A percentile compares a stretch with the other conserved stretches of the same genome.
These are phyloP conservation scores for Aspergillus pseudonomiae DNA, from an alignment of 2,329 filamentous ascomycete genomes.

Conservation along the genomic window DNA sequence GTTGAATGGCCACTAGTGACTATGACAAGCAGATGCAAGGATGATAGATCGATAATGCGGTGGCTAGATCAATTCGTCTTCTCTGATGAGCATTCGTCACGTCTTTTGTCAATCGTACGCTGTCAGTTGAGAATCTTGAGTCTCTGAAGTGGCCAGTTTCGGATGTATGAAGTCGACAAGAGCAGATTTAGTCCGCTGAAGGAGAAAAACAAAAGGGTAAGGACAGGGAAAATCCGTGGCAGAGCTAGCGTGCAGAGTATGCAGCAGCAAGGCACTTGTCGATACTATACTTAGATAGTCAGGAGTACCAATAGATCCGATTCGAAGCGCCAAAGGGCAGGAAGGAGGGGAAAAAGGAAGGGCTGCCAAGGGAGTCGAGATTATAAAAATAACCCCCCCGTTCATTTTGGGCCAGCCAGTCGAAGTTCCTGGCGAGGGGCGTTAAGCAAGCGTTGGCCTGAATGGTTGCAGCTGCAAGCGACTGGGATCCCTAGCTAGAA, in stretches of 20 bases:
- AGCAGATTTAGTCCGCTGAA: background rate
- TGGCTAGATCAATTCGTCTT: conserved; percentile 4
- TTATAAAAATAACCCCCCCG: conserved; percentile 6
- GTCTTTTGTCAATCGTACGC: background rate
- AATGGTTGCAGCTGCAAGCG: background rate
- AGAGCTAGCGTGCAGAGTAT: conserved; percentile 24
- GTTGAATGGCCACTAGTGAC: conserved; percentile 7
- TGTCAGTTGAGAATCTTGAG: background rate
- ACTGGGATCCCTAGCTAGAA: conserved; percentile 3
- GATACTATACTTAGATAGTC: background rate
- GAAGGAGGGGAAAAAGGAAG: background rate
- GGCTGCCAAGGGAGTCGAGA: background rate
- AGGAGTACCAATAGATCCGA: conserved; percentile 12
- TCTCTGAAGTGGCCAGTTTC: background rate
- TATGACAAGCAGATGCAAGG: conserved; percentile 9
- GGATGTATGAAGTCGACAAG: background rate
- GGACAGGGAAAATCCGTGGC: conserved; percentile 5
- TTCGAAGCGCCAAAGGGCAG: conserved; percentile 22
- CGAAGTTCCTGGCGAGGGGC: background rate
- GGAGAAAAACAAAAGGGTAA: background rate
- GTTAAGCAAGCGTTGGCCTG: background rate
- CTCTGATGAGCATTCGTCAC: background rate
- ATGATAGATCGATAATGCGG: conserved; percentile 7
- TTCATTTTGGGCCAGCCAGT: background rate
- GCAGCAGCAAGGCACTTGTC: conserved; percentile 16